phyloP scores from a whole-genome alignment of 495 filamentous ascomycete species.

The Clohesyomyces aquaticus region DNA sequence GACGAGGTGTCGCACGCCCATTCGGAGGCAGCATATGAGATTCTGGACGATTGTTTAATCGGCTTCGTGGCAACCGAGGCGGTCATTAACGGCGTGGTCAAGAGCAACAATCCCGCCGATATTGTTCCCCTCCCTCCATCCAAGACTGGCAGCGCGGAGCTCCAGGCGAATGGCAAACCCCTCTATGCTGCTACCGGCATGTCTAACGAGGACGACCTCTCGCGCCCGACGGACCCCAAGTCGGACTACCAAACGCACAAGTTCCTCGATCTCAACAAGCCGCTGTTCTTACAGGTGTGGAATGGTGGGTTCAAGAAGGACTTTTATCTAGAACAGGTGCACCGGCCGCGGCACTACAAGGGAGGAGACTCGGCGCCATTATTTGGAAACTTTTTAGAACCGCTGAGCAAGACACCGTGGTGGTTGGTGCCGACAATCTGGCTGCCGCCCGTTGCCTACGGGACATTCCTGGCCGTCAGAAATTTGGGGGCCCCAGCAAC shows the following conservation, averaged over 20 bases:
- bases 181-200: conserved; percentile 80
- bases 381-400: conserved; percentile 98
- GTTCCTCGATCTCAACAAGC: conserved; percentile 87
- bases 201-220: conserved; percentile 82
- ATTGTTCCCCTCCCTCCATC: conserved; percentile 55
- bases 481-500: conserved; percentile 56
- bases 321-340: conserved; percentile 95
- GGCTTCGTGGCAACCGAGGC: conserved; percentile 66
- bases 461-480: conserved; percentile 65
- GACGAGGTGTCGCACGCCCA: conserved; percentile 84
- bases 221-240: conserved; percentile 74
- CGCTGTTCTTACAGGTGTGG: conserved; percentile 90
- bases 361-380: conserved; percentile 89
- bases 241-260: conserved; percentile 83
- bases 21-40: conserved; percentile 89
- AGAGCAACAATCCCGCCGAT: conserved; percentile 52
- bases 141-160: conserved; percentile 47
- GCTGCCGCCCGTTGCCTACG: conserved; percentile 81
- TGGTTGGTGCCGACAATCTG: conserved; percentile 84
- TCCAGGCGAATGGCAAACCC: conserved; percentile 50
- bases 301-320: conserved; percentile 82
- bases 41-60: conserved; percentile 80
- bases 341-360: conserved; percentile 91
- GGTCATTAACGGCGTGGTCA: conserved; percentile 53
- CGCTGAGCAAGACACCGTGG: conserved; percentile 90